These are phyloP conservation scores for Sesbania bispinosa DNA, from an alignment of 306 rosid species.

Conservation along the genomic window DNA sequence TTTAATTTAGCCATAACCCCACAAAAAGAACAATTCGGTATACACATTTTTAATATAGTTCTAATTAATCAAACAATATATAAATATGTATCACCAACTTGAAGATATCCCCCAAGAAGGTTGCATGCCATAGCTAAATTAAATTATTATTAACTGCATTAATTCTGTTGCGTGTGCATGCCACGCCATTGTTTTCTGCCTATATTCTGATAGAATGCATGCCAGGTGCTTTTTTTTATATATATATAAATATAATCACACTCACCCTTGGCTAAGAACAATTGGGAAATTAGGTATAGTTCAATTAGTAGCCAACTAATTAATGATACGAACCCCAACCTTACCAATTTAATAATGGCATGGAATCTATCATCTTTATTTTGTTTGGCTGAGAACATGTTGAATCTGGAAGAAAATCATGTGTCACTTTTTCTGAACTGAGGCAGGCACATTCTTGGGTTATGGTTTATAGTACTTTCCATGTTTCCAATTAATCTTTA, in stretches of 20 bases:
- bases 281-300: constrained; percentile 25
- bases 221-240: constrained; percentile 28
- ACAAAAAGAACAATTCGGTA: constrained; percentile 23
- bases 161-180: constrained; percentile 47
- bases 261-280: constrained; percentile 13
- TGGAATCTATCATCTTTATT: constrained; percentile 28
- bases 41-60: background rate
- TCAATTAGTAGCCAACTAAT: constrained; percentile 25
- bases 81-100: background rate
- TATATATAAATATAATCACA: background rate
- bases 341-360: constrained; percentile 16
- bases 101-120: background rate
- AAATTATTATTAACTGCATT: constrained; percentile 31
- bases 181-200: constrained; percentile 49
- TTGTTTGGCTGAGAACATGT: constrained; percentile 16
- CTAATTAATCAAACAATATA: background rate
- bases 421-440: constrained; percentile 2
- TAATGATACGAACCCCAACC: constrained; percentile 3
- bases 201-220: constrained; percentile 36
- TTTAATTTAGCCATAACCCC: constrained; percentile 9
- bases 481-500: background rate
- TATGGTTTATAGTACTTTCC: constrained; percentile 19
- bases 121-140: constrained; percentile 9
- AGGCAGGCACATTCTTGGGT: constrained; percentile 22
- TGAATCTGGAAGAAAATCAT: constrained; percentile 8